Evolutionary conservation across 2,329 filamentous ascomycete genomes (phyloP).

Genomic region (Lachnellula cervina): DNA sequence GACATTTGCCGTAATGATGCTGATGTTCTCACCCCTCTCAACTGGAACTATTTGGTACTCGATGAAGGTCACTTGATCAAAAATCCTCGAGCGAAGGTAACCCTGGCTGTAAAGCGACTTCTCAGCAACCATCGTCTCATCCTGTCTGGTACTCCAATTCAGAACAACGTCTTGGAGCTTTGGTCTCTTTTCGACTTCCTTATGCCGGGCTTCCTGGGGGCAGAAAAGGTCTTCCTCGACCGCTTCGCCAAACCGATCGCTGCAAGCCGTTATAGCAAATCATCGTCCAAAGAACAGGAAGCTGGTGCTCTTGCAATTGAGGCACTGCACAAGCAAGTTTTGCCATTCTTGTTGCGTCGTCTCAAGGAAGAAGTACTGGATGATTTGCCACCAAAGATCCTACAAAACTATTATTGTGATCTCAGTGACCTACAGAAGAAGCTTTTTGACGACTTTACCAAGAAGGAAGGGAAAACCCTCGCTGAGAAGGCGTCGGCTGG

Average conservation of each 20-base stretch:
- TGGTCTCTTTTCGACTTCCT: constrained; percentile 99
- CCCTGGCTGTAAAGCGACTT: constrained; percentile 83
- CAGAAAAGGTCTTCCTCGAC: constrained; percentile 91
- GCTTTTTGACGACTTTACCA: constrained; percentile 93
- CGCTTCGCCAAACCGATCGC: constrained; percentile 87
- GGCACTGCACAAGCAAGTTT: constrained; percentile 95
- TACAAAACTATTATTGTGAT: constrained; percentile 99
- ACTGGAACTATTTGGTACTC: constrained; percentile 95
- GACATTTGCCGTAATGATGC: constrained; percentile 95
- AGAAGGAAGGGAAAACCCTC: constrained; percentile 85
- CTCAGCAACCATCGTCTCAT: constrained; percentile 92
- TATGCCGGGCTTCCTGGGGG: constrained; percentile 96
- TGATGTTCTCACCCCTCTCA: constrained; percentile 76
- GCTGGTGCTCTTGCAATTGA: constrained; percentile 93
- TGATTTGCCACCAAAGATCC: constrained; percentile 93
- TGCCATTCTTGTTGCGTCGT: constrained; percentile 91
- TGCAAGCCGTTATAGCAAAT: constrained; percentile 91
- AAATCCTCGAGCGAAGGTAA: constrained; percentile 96
- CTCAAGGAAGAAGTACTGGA: constrained; percentile 97
- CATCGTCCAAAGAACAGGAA: constrained; percentile 97
- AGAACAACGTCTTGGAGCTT: constrained; percentile 94
- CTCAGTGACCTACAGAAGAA: constrained; percentile 91
- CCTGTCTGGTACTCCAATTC: constrained; percentile 92
- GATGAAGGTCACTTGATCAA: constrained; percentile 99
- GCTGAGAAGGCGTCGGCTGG: constrained; percentile 76